Conservation (phyloP, 345 rosid genomes). For the Rhodamnia argentea region DNA sequence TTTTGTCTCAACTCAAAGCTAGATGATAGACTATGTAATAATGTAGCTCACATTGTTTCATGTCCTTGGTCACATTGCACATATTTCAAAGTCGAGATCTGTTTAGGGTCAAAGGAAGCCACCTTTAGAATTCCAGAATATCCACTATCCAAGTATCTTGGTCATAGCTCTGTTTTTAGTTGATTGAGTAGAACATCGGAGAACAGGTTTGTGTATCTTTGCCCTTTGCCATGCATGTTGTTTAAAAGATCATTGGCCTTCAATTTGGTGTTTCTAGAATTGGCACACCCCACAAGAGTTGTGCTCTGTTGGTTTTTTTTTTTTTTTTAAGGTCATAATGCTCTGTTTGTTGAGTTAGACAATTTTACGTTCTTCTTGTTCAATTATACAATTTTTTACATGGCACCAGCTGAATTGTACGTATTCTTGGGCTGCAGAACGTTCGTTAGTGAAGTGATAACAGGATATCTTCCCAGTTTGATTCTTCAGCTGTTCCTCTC, state of each 20-base stretch:
- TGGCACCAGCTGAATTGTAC: neutral
- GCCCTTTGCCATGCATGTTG: neutral
- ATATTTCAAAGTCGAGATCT: neutral
- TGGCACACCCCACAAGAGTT: neutral
- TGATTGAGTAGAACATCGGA: neutral
- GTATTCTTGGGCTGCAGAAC: constrained; percentile 38
- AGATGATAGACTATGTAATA: neutral
- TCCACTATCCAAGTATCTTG: neutral
- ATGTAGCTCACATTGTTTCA: neutral
- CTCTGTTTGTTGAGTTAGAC: neutral
- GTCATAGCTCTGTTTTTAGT: neutral
- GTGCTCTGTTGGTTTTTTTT: neutral
- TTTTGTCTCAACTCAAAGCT: neutral
- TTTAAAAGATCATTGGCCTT: neutral
- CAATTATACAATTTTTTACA: neutral
- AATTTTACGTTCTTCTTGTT: neutral
- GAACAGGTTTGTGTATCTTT: neutral
- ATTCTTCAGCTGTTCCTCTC: constrained; percentile 52
- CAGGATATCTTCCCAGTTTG: constrained; percentile 92
- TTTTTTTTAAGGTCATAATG: neutral
- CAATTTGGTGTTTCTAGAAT: neutral
- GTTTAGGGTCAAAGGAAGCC: neutral
- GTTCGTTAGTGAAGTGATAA: constrained; percentile 57
- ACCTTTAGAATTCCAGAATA: neutral
- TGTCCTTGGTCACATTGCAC: neutral